Evolutionary conservation across 768 basidiomycete species (phyloP), one percentile per base, ranked within the genome.

Genomic region (Gautieria morchelliformis): DNA sequence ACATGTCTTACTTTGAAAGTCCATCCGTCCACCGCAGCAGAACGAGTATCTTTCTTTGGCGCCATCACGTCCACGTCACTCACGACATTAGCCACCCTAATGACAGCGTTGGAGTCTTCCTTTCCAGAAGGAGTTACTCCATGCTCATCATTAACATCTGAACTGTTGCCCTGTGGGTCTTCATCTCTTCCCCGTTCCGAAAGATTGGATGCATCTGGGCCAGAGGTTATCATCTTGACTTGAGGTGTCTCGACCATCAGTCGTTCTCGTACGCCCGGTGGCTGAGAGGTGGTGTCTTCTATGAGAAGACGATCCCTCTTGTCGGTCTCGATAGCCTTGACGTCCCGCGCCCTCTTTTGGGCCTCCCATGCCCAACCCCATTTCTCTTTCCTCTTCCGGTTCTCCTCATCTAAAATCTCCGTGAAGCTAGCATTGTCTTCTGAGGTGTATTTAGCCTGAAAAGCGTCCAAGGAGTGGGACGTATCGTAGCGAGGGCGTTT

Each of bases 351-450:
- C 64, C 81, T 75, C 68, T 72, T 76, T 75, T 98, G 93, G 7
- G 93, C 93, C 42, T 91, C 87, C 84, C 87, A 99, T 2, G 94
- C 96, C 96, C 96, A 99, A 0, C 72, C 81, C 76, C 85, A 92
- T 68, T 75, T 83, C 67, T 90, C 88, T 67, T 83, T 84, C 59
- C 93, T 78, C 63, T 79, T 77, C 68, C 76, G 73, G 67, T 99
- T 98, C 75, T 97, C 95, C 55, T 87, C 83, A 58, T 93, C 83
- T 55, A 99, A 72, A 59, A 98, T 94, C 61, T 90, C 78, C 9
- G 93, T 91, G 68, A 99, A 98, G 59, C 93, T 96, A 5, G 94
- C 84, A 69, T 99, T 99, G 70, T 99, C 96, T 67, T 97, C 93
- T 0, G 93, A 96, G 1, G 96, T 98, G 68, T 91, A 96, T 44